phyloP scores from a whole-genome alignment of 805 yeast species.

The Vanderwaltozyma yarrowii region DNA sequence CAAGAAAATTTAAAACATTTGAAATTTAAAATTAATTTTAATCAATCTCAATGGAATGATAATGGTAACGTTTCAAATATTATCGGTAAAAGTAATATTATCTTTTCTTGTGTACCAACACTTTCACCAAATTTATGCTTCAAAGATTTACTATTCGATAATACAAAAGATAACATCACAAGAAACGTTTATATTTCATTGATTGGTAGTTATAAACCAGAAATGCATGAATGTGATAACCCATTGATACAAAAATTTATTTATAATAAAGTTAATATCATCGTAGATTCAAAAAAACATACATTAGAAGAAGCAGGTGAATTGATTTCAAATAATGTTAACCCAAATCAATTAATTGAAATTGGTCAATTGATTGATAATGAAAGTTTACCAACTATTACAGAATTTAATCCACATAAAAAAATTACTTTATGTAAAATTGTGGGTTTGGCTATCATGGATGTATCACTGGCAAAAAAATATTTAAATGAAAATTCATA shows the following conservation, averaged over 20 bases:
- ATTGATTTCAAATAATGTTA: conserved; percentile 37
- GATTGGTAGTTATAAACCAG: conserved; percentile 60
- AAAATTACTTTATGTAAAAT: conserved; percentile 39
- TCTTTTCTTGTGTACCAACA: conserved; percentile 54
- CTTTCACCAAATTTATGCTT: conserved; percentile 37
- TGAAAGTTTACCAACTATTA: neutral
- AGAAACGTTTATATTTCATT: conserved; percentile 36
- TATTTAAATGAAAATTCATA: neutral
- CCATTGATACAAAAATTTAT: conserved; percentile 31
- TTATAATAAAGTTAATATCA: conserved; percentile 31
- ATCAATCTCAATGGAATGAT: conserved; percentile 20
- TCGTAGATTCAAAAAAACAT: conserved; percentile 53
- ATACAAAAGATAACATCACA: conserved; percentile 3
- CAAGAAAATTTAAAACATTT: conserved; percentile 12
- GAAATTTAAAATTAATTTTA: conserved; percentile 17
- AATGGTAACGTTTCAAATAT: conserved; percentile 12
- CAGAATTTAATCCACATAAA: conserved; percentile 1
- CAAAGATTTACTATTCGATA: conserved; percentile 16
- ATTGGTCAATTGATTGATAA: conserved; percentile 31
- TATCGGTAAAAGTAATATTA: conserved; percentile 34
- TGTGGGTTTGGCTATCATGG: conserved; percentile 60
- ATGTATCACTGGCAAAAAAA: conserved; percentile 24
- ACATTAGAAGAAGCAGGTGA: conserved; percentile 57
- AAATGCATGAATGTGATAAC: conserved; percentile 52
- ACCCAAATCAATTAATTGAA: conserved; percentile 35